phyloP scores from a whole-genome alignment of 2,329 filamentous ascomycete genomes.

The Ophiostoma australiae region DNA sequence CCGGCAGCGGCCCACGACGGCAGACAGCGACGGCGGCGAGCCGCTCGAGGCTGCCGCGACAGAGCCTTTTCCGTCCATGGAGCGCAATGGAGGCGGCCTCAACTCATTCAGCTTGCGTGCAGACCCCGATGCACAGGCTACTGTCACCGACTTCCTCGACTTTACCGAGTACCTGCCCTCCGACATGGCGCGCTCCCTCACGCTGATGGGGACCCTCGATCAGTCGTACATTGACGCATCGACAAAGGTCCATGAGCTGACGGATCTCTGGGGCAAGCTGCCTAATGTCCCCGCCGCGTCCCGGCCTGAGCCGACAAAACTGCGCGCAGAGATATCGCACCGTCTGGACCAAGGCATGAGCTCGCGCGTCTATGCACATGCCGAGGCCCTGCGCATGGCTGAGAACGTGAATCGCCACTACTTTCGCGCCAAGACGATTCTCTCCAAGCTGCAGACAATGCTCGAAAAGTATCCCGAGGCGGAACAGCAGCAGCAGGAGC shows the following conservation, averaged over 20 bases:
- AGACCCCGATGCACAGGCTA: slow-evolving; percentile 63
- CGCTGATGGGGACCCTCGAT: slow-evolving; percentile 61
- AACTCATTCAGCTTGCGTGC: slow-evolving; percentile 47
- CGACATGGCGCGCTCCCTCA: slow-evolving; percentile 61
- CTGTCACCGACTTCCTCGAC: slow-evolving; percentile 65
- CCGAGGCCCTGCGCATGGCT: slow-evolving; percentile 59
- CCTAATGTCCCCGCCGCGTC: slow-evolving; percentile 45
- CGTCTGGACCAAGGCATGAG: slow-evolving; percentile 51
- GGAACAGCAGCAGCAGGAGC: slow-evolving; percentile 49
- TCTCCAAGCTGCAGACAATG: slow-evolving; percentile 56
- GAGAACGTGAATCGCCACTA: slow-evolving; percentile 61
- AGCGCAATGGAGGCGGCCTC: slow-evolving; percentile 37
- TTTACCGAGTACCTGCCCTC: slow-evolving; percentile 65
- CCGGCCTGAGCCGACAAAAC: slow-evolving; percentile 45
- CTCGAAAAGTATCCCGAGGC: slow-evolving; percentile 54
- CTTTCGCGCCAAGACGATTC: slow-evolving; percentile 54
- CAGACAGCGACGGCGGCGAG: not conserved
- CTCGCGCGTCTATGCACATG: slow-evolving; percentile 54
- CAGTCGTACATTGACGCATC: slow-evolving; percentile 54
- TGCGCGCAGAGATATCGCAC: slow-evolving; percentile 58
- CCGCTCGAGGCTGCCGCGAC: not conserved
- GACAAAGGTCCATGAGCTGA: slow-evolving; percentile 50
- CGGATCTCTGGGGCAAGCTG: slow-evolving; percentile 52
- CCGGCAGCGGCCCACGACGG: slow-evolving; percentile 4
- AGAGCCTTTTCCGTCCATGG: slow-evolving; percentile 27